Evolutionary conservation across 495 filamentous ascomycete species (phyloP), one percentile per base, ranked within the genome.

Genomic region (Hypoxylon trugodes): DNA sequence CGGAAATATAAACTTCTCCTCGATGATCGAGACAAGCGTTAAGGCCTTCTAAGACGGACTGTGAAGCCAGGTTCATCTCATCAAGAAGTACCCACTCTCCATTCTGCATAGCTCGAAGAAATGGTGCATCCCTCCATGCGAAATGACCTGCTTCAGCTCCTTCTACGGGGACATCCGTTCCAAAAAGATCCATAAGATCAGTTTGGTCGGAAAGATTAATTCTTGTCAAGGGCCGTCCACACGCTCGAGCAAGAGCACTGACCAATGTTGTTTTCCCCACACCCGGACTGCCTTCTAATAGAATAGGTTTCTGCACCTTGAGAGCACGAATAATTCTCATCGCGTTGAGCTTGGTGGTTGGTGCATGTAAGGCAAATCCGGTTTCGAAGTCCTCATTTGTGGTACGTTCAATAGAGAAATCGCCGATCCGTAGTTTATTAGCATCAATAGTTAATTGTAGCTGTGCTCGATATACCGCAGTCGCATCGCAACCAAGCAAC

Each of bases 131-230:
- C 57, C 92, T 86, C 96, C 96, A 99, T 4, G 87, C 86, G 62
- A 99, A 99, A 50, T 89, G 87, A 1, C 96, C 95, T 15, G 90
- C 87, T 67, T 90, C 84, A 0, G 87, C 91, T 35, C 92, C 94
- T 75, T 97, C 94, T 8, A 96, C 85, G 1, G 96, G 96, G 2
- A 96, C 91, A 80, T 99, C 96, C 4, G 93, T 97, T 33, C 96
- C 96, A 74, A 99, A 99, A 7, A 99, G 77, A 70, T 99, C 96
- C 80, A 96, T 95, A 16, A 99, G 78, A 67, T 99, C 96, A 1
- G 96, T 97, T 75, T 99, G 96, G 61, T 98, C 96, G 0, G 95
- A 97, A 54, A 99, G 80, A 69, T 99, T 99, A 73, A 99, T 96
- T 58, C 96, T 85, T 18, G 90, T 96, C 36, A 99, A 79, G 13